Conservation (phyloP, 2,329 filamentous ascomycete species). For the Epicoccum nigrum region DNA sequence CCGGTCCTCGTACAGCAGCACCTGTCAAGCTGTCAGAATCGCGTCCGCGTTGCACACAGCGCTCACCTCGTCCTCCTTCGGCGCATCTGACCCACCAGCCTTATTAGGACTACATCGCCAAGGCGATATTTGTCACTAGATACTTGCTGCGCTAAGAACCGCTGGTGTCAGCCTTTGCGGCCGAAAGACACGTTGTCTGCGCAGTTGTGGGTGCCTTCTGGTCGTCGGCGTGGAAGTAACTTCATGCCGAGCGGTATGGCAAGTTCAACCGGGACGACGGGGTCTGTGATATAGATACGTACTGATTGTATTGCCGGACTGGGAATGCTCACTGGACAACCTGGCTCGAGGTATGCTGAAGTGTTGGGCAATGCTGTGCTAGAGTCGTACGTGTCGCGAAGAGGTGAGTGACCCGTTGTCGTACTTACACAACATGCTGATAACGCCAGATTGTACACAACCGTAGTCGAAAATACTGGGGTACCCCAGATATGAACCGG, state of each 20-base stretch:
- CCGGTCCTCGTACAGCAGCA: slow-evolving; percentile 27
- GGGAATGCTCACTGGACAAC: background rate
- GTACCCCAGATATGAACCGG: background rate
- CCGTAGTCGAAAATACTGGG: background rate
- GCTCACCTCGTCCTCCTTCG: slow-evolving; percentile 4
- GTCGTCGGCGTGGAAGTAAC: background rate
- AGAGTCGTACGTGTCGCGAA: background rate
- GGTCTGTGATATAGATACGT: too few species aligned
- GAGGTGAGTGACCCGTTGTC: slow-evolving; percentile 1
- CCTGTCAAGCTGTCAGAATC: slow-evolving; percentile 34
- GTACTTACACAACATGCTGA: slow-evolving; percentile 4
- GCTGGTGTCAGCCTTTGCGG: background rate
- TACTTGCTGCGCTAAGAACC: background rate
- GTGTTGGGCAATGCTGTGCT: background rate
- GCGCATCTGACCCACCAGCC: slow-evolving; percentile 21
- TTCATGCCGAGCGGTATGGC: background rate
- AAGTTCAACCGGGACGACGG: background rate
- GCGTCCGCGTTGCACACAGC: slow-evolving; percentile 13
- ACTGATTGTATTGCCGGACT: background rate
- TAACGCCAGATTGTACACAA: background rate
- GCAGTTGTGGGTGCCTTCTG: background rate
- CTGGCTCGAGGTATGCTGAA: background rate
- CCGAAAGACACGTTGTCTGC: background rate
- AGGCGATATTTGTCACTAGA: background rate
- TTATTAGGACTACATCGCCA: slow-evolving; percentile 8